These are phyloP conservation scores for Dictyophora rubrovolvata DNA, from an alignment of 768 basidiomycete genomes.

Conservation along the genomic window DNA sequence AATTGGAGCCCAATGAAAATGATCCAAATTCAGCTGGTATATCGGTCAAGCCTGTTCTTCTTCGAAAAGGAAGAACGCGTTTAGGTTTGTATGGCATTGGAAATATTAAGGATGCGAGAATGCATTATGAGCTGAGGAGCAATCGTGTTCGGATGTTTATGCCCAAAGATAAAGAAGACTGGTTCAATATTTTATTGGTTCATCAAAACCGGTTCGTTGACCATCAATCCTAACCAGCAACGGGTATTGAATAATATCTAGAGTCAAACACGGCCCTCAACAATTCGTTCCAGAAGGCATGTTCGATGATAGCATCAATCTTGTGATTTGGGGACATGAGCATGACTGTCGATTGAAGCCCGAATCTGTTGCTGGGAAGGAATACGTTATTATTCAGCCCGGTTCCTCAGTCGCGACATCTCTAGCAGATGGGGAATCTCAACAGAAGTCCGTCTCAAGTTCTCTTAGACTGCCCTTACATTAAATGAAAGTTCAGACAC, in stretches of 20 bases:
- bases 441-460: slow-evolving; percentile 63
- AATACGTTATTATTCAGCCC: slow-evolving; percentile 88
- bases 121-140: slow-evolving; percentile 92
- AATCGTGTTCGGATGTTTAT: slow-evolving; percentile 95
- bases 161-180: slow-evolving; percentile 81
- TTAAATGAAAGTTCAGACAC: slow-evolving; percentile 42
- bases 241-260: slow-evolving; percentile 21
- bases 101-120: slow-evolving; percentile 91
- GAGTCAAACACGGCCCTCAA: slow-evolving; percentile 91
- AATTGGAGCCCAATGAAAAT: slow-evolving; percentile 66
- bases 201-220: slow-evolving; percentile 89
- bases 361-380: slow-evolving; percentile 83
- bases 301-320: slow-evolving; percentile 90
- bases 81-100: slow-evolving; percentile 95
- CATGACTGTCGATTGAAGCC: slow-evolving; percentile 93
- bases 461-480: not conserved
- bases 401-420: slow-evolving; percentile 94
- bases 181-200: slow-evolving; percentile 90
- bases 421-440: slow-evolving; percentile 83
- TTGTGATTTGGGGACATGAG: slow-evolving; percentile 98
- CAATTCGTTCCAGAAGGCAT: slow-evolving; percentile 92
- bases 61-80: slow-evolving; percentile 76
- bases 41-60: slow-evolving; percentile 78
- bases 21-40: slow-evolving; percentile 65
- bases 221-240: not conserved